Evolutionary conservation across 352 stramenopile species (phyloP).

Genomic region (Phytophthora kernoviae): DNA sequence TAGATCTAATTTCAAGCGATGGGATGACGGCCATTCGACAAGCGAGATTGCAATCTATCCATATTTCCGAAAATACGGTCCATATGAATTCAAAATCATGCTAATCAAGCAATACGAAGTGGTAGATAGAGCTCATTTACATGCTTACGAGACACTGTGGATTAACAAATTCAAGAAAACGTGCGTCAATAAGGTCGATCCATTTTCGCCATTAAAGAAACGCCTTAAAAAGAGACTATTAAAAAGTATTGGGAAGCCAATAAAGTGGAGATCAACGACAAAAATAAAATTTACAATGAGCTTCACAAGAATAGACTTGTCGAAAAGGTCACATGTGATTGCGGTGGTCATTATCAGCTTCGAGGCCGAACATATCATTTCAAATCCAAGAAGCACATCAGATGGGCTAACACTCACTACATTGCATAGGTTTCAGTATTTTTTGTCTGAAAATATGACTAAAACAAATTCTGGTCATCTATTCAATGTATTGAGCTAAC

Average conservation of each 20-base stretch:
- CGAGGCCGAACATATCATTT: slow-evolving; percentile 6
- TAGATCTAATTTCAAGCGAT: slow-evolving; percentile 2
- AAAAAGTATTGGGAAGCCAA: slow-evolving; percentile 5
- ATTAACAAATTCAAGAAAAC: slow-evolving; percentile 13
- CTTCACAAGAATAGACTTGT: slow-evolving; percentile 2
- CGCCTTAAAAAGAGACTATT: neutral
- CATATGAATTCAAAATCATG: slow-evolving; percentile 3
- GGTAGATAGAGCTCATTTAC: slow-evolving; percentile 3
- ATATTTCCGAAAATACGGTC: slow-evolving; percentile 8
- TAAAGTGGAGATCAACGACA: too few relatives aligned
- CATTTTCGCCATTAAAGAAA: slow-evolving; percentile 4
- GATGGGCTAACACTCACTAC: too few relatives aligned
- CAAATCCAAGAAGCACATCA: slow-evolving; percentile 8
- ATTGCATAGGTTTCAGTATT: too few relatives aligned
- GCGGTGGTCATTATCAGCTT: slow-evolving; percentile 1
- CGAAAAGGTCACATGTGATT: slow-evolving; percentile 1
- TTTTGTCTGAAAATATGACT: too few relatives aligned
- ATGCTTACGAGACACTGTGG: too few relatives aligned
- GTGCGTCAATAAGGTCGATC: slow-evolving; percentile 2
- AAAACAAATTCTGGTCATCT: too few relatives aligned
- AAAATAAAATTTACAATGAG: slow-evolving; percentile 8
- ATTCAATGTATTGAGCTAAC: too few relatives aligned
- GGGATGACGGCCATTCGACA: neutral
- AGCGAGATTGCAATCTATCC: slow-evolving; percentile 9
- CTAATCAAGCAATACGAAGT: slow-evolving; percentile 9